phyloP scores from a whole-genome alignment of 768 basidiomycete species.

The Podaxis sp. region DNA sequence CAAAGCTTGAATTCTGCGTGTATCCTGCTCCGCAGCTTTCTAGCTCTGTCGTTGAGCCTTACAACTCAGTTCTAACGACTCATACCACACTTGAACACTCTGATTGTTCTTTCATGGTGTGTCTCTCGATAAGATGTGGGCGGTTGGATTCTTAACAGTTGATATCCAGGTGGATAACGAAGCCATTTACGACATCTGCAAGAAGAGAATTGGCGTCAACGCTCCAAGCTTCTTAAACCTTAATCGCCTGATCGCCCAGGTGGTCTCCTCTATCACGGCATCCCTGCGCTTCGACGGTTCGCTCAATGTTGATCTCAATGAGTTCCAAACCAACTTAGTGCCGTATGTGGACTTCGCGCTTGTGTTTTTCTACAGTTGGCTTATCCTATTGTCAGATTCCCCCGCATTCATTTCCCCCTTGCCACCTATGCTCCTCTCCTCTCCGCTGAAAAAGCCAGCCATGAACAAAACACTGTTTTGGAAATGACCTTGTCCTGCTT shows the following conservation, averaged over 20 bases:
- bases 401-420: slow-evolving; percentile 97
- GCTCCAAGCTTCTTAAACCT: slow-evolving; percentile 92
- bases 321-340: slow-evolving; percentile 98
- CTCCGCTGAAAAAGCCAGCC: slow-evolving; percentile 92
- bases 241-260: slow-evolving; percentile 96
- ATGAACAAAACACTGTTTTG: slow-evolving; percentile 95
- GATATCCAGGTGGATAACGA: slow-evolving; percentile 87
- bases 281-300: slow-evolving; percentile 97
- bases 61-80: slow-evolving; percentile 97
- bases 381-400: slow-evolving; percentile 61
- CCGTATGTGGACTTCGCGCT: slow-evolving; percentile 59
- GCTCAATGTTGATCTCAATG: slow-evolving; percentile 94
- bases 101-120: slow-evolving; percentile 99
- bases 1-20: slow-evolving; percentile 96
- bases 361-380: not conserved
- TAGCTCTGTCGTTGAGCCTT: slow-evolving; percentile 97
- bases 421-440: slow-evolving; percentile 95
- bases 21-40: slow-evolving; percentile 91
- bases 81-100: slow-evolving; percentile 99
- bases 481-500: slow-evolving; percentile 99
- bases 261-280: slow-evolving; percentile 96
- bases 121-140: slow-evolving; percentile 4
- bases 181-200: slow-evolving; percentile 99
- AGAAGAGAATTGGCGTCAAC: slow-evolving; percentile 83
- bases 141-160: not conserved